Conservation (phyloP, 805 yeast genomes). For the Pachysolen tannophilus region DNA sequence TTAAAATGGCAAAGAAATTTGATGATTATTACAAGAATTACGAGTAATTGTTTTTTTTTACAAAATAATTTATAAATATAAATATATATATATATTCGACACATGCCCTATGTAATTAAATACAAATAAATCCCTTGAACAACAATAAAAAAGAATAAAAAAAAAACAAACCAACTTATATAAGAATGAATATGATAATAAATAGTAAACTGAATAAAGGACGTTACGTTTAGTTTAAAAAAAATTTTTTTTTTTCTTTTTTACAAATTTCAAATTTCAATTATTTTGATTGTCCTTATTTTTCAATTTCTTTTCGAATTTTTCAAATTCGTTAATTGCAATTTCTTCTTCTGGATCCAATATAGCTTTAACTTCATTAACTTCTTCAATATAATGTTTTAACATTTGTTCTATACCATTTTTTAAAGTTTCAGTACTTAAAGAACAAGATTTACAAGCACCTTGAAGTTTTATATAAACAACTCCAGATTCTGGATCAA, state of each 20-base stretch:
- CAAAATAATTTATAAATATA: no score
- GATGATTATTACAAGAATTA: no score
- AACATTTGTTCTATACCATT: slow-evolving; percentile 67
- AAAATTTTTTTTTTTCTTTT: no score
- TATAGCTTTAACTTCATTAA: slow-evolving; percentile 39
- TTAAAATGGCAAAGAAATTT: slow-evolving; percentile 45
- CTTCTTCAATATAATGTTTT: slow-evolving; percentile 64
- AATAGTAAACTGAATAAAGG: background rate
- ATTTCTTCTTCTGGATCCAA: slow-evolving; percentile 38
- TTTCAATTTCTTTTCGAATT: slow-evolving; percentile 57
- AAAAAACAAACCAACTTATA: no score
- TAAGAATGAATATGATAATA: background rate
- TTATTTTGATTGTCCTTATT: slow-evolving; percentile 17
- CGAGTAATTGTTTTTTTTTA: no score
- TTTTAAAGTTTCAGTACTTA: slow-evolving; percentile 56
- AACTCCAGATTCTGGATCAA: slow-evolving; percentile 47
- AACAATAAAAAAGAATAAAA: no score
- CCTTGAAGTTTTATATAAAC: slow-evolving; percentile 56
- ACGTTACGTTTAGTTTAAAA: no score
- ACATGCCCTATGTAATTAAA: no score
- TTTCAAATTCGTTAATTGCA: slow-evolving; percentile 77
- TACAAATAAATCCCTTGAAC: no score
- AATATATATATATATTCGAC: no score
- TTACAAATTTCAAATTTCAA: no score
- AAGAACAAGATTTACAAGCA: slow-evolving; percentile 68